Evolutionary conservation across 1,284 basidiomycete genomes (phyloP), one percentile per base, ranked within the genome.

Genomic region (Stygiomarasmius scandens): DNA sequence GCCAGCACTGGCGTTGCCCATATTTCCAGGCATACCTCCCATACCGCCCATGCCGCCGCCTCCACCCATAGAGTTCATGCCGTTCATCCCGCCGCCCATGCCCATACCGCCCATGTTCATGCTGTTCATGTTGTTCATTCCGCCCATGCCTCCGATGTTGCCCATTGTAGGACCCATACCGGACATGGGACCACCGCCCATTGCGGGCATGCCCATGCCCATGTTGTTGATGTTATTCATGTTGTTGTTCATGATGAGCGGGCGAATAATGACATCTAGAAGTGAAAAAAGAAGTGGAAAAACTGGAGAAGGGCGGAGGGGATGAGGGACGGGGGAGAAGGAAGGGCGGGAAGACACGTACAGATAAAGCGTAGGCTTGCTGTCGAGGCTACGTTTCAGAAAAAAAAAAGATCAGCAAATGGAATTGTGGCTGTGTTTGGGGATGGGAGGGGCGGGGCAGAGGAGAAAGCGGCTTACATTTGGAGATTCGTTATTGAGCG

Each of bases 151-250:
- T 45, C 53, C 53, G 32, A 27, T 46, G 41, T 55, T 58, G 48
- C 55, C 55, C 44, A 36, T 49, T 49, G 52, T 55, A 12, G 54
- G 49, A 16, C 22, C 29, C 43, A 45, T 47, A 12, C 22, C 19
- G 43, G 44, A 43, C 22, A n/a, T n/a, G n/a, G n/a, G n/a, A n/a
- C 51, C 51, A 36, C 36, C 36, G 16, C 20, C 10, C 52, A 48
- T 48, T 14, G 2, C 46, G 10, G n/a, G 22, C 22, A 38, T 43
- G 22, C 38, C 38, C 57, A 58, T 45, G 41, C 49, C 47, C 58
- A 57, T 56, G 29, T 55, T 52, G 52, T 60, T 60, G 45, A 60
- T 56, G 43, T 56, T 56, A 41, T 60, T 60, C 52, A 60, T 60
- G 45, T 57, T 57, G 49, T 24, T 52, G 32, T 57, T 57, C 55